phyloP scores from a whole-genome alignment of 306 rosid genomes.

The Casuarina glauca region DNA sequence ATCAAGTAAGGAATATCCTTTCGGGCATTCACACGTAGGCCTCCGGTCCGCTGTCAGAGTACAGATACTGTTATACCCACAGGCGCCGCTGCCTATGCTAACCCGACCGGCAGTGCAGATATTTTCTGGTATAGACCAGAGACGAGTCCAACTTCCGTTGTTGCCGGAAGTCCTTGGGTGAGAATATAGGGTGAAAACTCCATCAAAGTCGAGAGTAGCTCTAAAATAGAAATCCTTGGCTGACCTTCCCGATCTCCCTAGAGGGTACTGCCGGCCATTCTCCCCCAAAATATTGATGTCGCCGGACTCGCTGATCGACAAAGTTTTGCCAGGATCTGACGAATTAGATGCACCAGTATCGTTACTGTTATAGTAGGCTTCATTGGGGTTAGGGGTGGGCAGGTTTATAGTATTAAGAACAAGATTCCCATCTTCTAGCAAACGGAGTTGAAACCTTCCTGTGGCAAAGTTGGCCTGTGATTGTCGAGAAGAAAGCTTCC shows the following conservation, averaged over 20 bases:
- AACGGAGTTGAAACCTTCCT: slow-evolving; percentile 27
- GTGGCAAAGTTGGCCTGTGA: slow-evolving; percentile 25
- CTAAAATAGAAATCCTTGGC: slow-evolving; percentile 24
- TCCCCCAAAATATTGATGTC: slow-evolving; percentile 32
- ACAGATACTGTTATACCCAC: slow-evolving; percentile 56
- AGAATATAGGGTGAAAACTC: slow-evolving; percentile 36
- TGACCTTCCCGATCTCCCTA: background rate
- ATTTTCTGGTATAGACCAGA: slow-evolving; percentile 23
- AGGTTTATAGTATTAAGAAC: slow-evolving; percentile 25
- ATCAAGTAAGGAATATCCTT: slow-evolving; percentile 31
- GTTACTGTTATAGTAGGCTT: background rate
- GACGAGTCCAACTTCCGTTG: slow-evolving; percentile 20
- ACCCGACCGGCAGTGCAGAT: background rate
- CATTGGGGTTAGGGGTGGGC: background rate
- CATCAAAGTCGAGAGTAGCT: slow-evolving; percentile 53
- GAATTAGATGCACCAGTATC: background rate
- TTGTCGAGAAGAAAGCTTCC: slow-evolving; percentile 25
- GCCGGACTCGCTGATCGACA: slow-evolving; percentile 43
- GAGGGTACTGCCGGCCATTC: slow-evolving; percentile 6
- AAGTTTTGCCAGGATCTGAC: slow-evolving; percentile 23
- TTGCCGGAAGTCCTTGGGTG: slow-evolving; percentile 25
- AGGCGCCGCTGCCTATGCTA: slow-evolving; percentile 27
- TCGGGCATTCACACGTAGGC: slow-evolving; percentile 43
- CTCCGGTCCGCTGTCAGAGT: background rate
- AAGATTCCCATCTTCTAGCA: slow-evolving; percentile 14